phyloP scores from a whole-genome alignment of 2,329 filamentous ascomycete species.

The Xylaria sp. region DNA sequence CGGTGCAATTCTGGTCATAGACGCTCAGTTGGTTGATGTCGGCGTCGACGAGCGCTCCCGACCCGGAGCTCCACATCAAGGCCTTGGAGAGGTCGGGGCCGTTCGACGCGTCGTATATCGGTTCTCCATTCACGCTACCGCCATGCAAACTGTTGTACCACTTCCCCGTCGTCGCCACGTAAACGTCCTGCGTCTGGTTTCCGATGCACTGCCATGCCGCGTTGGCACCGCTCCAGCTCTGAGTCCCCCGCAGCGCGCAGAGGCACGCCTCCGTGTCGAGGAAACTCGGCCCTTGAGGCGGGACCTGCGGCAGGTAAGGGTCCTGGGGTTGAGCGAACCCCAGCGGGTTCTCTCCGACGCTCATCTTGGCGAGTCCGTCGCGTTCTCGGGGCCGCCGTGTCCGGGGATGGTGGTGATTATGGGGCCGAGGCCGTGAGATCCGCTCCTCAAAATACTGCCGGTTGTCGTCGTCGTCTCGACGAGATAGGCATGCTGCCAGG shows the following conservation, averaged over 20 bases:
- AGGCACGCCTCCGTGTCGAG: constrained; percentile 45
- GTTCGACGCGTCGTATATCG: constrained; percentile 43
- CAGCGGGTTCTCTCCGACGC: constrained; percentile 1
- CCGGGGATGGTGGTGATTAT: too few relatives aligned
- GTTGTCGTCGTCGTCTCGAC: background rate
- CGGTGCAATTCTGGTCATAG: constrained; percentile 47
- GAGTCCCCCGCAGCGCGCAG: constrained; percentile 38
- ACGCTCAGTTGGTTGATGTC: constrained; percentile 34
- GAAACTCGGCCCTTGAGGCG: constrained; percentile 40
- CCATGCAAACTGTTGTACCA: constrained; percentile 43
- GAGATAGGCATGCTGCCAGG: background rate
- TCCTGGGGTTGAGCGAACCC: constrained; percentile 37
- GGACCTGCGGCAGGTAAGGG: constrained; percentile 41
- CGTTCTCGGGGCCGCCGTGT: constrained; percentile 4
- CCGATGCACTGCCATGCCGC: constrained; percentile 49
- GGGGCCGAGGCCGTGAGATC: constrained; percentile 4
- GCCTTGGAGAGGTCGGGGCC: constrained; percentile 37
- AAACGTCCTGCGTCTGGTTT: constrained; percentile 46
- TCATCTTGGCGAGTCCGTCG: constrained; percentile 12
- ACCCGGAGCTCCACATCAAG: constrained; percentile 34
- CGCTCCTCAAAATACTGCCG: background rate
- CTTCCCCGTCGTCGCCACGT: constrained; percentile 42
- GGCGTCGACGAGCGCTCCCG: constrained; percentile 31
- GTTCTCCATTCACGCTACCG: constrained; percentile 26
- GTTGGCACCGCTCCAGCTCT: constrained; percentile 20